phyloP scores from a whole-genome alignment of 768 basidiomycete genomes.

The Coprinopsis strossmayeri region DNA sequence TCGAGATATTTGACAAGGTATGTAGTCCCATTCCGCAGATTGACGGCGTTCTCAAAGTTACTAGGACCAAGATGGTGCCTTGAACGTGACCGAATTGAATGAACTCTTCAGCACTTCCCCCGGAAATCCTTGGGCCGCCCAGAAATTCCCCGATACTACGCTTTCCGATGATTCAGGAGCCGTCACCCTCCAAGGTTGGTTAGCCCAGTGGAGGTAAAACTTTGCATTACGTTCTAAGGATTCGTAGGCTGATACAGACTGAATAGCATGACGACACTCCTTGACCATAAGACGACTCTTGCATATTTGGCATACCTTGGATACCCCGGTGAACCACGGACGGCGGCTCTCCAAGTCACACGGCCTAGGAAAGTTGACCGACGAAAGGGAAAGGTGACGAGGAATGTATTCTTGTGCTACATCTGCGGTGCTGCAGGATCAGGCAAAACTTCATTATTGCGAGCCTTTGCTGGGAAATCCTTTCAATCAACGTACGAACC shows the following conservation, averaged over 20 bases:
- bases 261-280: slow-evolving; percentile 95
- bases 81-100: slow-evolving; percentile 76
- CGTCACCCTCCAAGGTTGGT: slow-evolving; percentile 95
- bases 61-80: slow-evolving; percentile 91
- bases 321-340: slow-evolving; percentile 74
- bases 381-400: slow-evolving; percentile 77
- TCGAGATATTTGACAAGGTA: slow-evolving; percentile 92
- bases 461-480: slow-evolving; percentile 81
- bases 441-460: slow-evolving; percentile 85
- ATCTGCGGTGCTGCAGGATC: slow-evolving; percentile 94
- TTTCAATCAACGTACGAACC: slow-evolving; percentile 75
- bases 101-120: slow-evolving; percentile 92
- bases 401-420: slow-evolving; percentile 92
- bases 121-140: slow-evolving; percentile 93
- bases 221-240: background rate
- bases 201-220: slow-evolving; percentile 93
- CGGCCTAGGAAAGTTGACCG: slow-evolving; percentile 79
- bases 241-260: background rate
- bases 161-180: slow-evolving; percentile 81
- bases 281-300: slow-evolving; percentile 89
- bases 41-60: background rate
- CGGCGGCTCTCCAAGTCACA: slow-evolving; percentile 80
- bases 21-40: background rate
- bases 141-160: slow-evolving; percentile 87
- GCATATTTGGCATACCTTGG: slow-evolving; percentile 95